Conservation (phyloP, 2,329 filamentous ascomycete genomes). For the Phaeosphaeriaceae sp. region DNA sequence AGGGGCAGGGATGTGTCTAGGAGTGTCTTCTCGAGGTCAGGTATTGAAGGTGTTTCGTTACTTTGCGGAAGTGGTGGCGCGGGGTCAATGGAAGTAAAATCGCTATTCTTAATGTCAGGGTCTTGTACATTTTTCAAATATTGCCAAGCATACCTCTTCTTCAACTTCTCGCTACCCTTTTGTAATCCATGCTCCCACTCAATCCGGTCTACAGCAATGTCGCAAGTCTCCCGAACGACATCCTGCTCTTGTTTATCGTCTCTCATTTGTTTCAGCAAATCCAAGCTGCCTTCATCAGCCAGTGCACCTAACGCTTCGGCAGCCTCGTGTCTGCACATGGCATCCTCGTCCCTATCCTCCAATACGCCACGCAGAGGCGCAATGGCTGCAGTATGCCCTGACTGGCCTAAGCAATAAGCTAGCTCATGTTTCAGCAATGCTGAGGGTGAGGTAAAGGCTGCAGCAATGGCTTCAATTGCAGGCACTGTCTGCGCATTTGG, state of each 20-base stretch:
- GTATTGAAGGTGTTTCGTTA: constrained; percentile 67
- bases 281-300: constrained; percentile 75
- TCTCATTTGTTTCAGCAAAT: constrained; percentile 73
- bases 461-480: constrained; percentile 81
- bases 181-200: constrained; percentile 77
- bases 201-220: constrained; percentile 93
- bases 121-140: neutral
- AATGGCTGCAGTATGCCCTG: constrained; percentile 75
- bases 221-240: constrained; percentile 92
- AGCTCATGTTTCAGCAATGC: constrained; percentile 95
- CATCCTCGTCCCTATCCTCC: constrained; percentile 79
- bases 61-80: constrained; percentile 83
- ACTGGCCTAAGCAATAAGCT: constrained; percentile 95
- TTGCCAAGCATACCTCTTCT: constrained; percentile 68
- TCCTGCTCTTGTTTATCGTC: constrained; percentile 78
- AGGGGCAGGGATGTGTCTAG: constrained; percentile 80
- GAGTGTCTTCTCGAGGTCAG: constrained; percentile 75
- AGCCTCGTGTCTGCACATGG: constrained; percentile 96
- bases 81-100: constrained; percentile 94
- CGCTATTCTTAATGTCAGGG: constrained; percentile 62
- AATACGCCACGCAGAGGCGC: constrained; percentile 76
- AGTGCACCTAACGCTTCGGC: constrained; percentile 93
- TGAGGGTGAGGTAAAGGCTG: constrained; percentile 82
- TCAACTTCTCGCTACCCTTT: constrained; percentile 73
- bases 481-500: constrained; percentile 64